Evolutionary conservation across 306 rosid genomes (phyloP), one percentile per base, ranked within the genome.

Genomic region (Urtica urens): DNA sequence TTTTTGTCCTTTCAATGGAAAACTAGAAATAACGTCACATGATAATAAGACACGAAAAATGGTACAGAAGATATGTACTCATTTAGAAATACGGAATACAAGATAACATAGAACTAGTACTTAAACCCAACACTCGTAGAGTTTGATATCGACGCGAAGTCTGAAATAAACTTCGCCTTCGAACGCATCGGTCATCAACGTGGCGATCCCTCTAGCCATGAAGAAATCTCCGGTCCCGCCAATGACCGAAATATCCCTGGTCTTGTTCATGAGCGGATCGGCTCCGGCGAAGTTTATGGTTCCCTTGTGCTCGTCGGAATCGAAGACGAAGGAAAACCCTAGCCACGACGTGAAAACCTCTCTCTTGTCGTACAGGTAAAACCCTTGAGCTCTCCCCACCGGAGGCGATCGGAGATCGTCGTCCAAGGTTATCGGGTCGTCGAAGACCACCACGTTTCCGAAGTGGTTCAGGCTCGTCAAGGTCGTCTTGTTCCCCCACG

Each of bases 141-240:
- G 77, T 22, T 76, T 83, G 10, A 87, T 65, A n/a, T 78, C 72
- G 16, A 78, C 65, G 1, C 56, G 57, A 42, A 87, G 94, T 41
- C 94, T 40, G 43, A 83, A 87, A 25, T 83, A 87, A 25, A 76
- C 78, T 10, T 78, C 79, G 11, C 88, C 93, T 67, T 87, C 88
- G 37, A 46, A 76, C 0, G 86, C 72, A 49, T 83, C 94, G 0
- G 96, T 83, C 46, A 24, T 37, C 14, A 88, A 10, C 44, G 94
- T 83, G 9, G 93, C 96, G 13, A 78, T 16, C 10, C 88, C 94
- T 12, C 94, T 58, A 38, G 72, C 73, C 93, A 83, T 77, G 57
- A 87, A 83, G 65, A 87, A 83, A 28, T 87, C 93, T 0, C 81
- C 94, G 0, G 93, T 80, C 9, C 96, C 96, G 9, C 96, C 83